These are phyloP conservation scores for Kluyveromyces wickerhamii DNA, from an alignment of 805 yeast species.

Conservation along the genomic window DNA sequence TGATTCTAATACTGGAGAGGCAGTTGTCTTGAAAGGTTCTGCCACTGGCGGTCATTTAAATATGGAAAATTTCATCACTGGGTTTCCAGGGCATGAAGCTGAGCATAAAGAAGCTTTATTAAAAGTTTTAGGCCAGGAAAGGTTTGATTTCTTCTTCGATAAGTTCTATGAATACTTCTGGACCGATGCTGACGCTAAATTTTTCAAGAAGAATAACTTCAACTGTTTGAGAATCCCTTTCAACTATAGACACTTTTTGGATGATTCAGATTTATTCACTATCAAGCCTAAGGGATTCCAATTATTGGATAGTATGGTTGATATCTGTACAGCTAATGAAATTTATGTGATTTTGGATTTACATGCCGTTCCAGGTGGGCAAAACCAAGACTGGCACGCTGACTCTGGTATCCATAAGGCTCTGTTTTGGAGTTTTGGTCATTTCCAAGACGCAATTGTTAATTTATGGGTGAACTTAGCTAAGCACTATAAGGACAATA, in stretches of 20 bases:
- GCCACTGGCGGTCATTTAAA: conserved; percentile 45
- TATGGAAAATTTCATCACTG: conserved; percentile 51
- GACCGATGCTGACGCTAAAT: conserved; percentile 43
- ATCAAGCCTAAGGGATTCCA: conserved; percentile 40
- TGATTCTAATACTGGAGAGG: conserved; percentile 29
- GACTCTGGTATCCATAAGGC: conserved; percentile 42
- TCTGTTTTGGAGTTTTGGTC: conserved; percentile 42
- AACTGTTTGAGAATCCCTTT: conserved; percentile 45
- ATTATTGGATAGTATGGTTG: conserved; percentile 36
- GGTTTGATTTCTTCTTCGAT: conserved; percentile 41
- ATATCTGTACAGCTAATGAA: conserved; percentile 38
- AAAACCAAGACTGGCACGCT: conserved; percentile 48
- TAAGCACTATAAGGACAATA: conserved; percentile 37
- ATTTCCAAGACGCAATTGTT: conserved; percentile 39
- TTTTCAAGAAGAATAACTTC: conserved; percentile 35
- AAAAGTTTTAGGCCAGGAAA: conserved; percentile 38
- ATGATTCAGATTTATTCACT: conserved; percentile 37
- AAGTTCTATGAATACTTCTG: conserved; percentile 47
- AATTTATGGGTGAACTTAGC: conserved; percentile 41
- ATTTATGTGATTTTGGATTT: conserved; percentile 43
- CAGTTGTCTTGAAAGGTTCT: conserved; percentile 39
- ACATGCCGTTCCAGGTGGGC: conserved; percentile 47
- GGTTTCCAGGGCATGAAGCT: conserved; percentile 47
- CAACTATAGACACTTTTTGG: conserved; percentile 43
- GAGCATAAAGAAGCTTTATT: conserved; percentile 39